phyloP scores from a whole-genome alignment of 306 rosid genomes.

The Delonix regia region DNA sequence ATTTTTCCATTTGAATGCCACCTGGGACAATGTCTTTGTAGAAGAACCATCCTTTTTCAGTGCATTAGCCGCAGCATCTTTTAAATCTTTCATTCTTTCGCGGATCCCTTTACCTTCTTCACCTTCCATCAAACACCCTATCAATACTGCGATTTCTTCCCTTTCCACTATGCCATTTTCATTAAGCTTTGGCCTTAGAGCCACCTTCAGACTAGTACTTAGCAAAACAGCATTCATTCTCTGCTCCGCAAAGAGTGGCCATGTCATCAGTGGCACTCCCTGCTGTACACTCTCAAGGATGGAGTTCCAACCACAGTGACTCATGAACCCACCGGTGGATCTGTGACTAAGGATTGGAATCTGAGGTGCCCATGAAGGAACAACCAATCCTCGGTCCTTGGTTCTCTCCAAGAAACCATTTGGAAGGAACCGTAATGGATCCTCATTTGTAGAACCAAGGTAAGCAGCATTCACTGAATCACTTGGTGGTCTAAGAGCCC shows the following conservation, averaged over 20 bases:
- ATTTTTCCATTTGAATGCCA: too few relatives aligned
- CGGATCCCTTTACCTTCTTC: conserved; percentile 28
- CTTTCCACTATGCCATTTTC: conserved; percentile 25
- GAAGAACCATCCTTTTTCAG: conserved; percentile 37
- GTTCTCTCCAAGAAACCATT: conserved; percentile 36
- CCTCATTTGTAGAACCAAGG: background rate
- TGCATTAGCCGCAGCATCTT: conserved; percentile 36
- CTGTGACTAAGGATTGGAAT: conserved; percentile 29
- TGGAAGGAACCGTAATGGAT: conserved; percentile 30
- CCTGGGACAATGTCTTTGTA: too few relatives aligned
- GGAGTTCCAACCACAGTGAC: conserved; percentile 45
- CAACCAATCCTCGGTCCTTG: conserved; percentile 32
- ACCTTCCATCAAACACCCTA: conserved; percentile 17
- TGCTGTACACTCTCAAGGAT: conserved; percentile 30
- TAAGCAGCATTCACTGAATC: conserved; percentile 26
- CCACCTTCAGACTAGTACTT: conserved; percentile 34
- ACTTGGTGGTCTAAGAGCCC: conserved; percentile 21
- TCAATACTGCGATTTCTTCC: conserved; percentile 29
- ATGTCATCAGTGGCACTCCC: conserved; percentile 37
- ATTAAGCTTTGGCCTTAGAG: conserved; percentile 30
- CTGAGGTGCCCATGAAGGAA: conserved; percentile 44
- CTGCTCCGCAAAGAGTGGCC: conserved; percentile 46
- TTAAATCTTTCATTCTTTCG: background rate
- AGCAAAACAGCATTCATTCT: conserved; percentile 36
- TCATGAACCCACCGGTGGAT: conserved; percentile 37